These are phyloP conservation scores for Ceratocystis colombiana DNA, from an alignment of 2,329 filamentous ascomycete species.

Conservation along the genomic window DNA sequence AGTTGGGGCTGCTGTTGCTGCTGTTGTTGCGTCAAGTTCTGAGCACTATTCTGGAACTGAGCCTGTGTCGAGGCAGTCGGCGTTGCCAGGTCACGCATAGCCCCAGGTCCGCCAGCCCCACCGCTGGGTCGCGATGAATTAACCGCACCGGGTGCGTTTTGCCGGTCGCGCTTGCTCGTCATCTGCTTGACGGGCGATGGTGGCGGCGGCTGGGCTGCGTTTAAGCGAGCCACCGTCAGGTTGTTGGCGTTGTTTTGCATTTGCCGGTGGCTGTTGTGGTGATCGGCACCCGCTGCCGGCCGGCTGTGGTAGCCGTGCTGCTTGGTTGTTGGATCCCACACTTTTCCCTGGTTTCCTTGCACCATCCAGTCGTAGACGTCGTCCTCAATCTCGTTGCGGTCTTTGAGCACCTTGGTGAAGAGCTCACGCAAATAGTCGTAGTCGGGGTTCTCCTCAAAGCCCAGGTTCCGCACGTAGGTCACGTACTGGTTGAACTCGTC, in stretches of 20 bases:
- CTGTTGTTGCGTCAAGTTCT: slow-evolving; percentile 62
- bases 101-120: slow-evolving; percentile 47
- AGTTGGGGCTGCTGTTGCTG: slow-evolving; percentile 37
- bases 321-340: slow-evolving; percentile 68
- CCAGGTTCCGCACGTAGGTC: slow-evolving; percentile 92
- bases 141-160: slow-evolving; percentile 65
- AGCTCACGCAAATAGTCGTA: slow-evolving; percentile 96
- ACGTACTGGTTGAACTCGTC: slow-evolving; percentile 98
- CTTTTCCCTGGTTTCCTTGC: slow-evolving; percentile 66
- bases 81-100: slow-evolving; percentile 63
- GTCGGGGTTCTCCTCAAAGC: slow-evolving; percentile 96
- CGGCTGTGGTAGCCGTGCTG: slow-evolving; percentile 42
- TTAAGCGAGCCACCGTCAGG: slow-evolving; percentile 80
- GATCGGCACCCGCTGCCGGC: slow-evolving; percentile 28
- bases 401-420: slow-evolving; percentile 92
- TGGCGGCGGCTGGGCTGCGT: slow-evolving; percentile 82
- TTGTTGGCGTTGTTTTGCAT: slow-evolving; percentile 57
- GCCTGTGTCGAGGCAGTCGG: slow-evolving; percentile 87
- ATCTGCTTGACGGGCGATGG: slow-evolving; percentile 75
- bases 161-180: slow-evolving; percentile 63
- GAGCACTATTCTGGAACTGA: slow-evolving; percentile 91
- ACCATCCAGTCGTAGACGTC: slow-evolving; percentile 99
- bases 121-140: slow-evolving; percentile 50
- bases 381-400: slow-evolving; percentile 87
- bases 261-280: slow-evolving; percentile 70